A percentile compares a stretch with the other conserved stretches of the same genome.
These are phyloP conservation scores for Penicillium brasilianum DNA, from an alignment of 2,329 filamentous ascomycete species.

Conservation along the genomic window DNA sequence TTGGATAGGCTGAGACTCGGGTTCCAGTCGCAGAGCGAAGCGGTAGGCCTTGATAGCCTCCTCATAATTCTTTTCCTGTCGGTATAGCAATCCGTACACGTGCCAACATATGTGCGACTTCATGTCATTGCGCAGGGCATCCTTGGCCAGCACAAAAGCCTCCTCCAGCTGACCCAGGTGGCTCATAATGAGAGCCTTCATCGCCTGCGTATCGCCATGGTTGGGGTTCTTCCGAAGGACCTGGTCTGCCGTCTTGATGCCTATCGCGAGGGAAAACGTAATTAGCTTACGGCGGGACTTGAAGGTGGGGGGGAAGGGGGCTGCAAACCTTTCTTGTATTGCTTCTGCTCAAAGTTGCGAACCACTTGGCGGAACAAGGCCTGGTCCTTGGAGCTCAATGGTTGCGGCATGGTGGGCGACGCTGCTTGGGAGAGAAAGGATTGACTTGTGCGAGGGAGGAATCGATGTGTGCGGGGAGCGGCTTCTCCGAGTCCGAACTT, in stretches of 20 bases:
- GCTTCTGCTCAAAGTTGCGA: slow-evolving; percentile 96
- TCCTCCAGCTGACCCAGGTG: slow-evolving; percentile 90
- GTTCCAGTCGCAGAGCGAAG: slow-evolving; percentile 88
- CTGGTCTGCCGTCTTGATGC: slow-evolving; percentile 93
- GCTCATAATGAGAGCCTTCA: slow-evolving; percentile 98
- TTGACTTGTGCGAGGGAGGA: slow-evolving; percentile 41
- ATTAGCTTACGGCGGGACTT: slow-evolving; percentile 25
- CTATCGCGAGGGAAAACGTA: slow-evolving; percentile 49
- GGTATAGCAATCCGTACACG: slow-evolving; percentile 93
- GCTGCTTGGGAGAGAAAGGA: slow-evolving; percentile 31
- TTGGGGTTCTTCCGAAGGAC: slow-evolving; percentile 93
- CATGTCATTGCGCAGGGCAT: slow-evolving; percentile 94
- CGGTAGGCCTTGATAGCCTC: slow-evolving; percentile 99
- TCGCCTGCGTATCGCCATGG: slow-evolving; percentile 97
- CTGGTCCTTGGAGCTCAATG: slow-evolving; percentile 77
- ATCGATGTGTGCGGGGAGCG: slow-evolving; percentile 44
- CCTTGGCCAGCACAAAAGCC: slow-evolving; percentile 90
- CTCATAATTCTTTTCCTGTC: slow-evolving; percentile 95
- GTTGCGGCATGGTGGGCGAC: slow-evolving; percentile 51
- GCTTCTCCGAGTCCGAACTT: slow-evolving; percentile 35
- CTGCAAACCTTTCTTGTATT: slow-evolving; percentile 80
- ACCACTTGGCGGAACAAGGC: slow-evolving; percentile 94
- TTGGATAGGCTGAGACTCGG: slow-evolving; percentile 92
- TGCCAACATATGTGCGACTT: slow-evolving; percentile 99
- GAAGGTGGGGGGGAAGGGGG: slow-evolving; percentile 6